These are phyloP conservation scores for Sporothrix variecibatus DNA, from an alignment of 2,329 filamentous ascomycete species.

Conservation along the genomic window DNA sequence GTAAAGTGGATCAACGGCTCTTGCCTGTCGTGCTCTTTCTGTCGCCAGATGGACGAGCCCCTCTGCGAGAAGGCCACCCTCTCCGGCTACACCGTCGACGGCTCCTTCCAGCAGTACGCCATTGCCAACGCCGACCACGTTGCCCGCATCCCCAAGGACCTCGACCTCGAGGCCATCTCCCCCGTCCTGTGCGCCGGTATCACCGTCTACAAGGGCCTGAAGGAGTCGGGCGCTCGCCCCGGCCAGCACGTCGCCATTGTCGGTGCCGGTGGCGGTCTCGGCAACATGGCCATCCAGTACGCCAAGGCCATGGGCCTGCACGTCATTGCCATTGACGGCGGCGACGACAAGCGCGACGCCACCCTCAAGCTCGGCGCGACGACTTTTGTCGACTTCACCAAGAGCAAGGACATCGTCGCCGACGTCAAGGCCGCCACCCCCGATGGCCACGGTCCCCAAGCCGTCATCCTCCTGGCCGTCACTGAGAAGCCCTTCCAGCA, in stretches of 20 bases:
- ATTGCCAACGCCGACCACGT: slow-evolving; percentile 85
- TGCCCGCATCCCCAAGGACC: slow-evolving; percentile 76
- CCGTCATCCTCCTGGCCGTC: slow-evolving; percentile 82
- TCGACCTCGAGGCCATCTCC: slow-evolving; percentile 70
- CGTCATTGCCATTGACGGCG: slow-evolving; percentile 48
- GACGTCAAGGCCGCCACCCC: slow-evolving; percentile 80
- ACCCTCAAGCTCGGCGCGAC: slow-evolving; percentile 65
- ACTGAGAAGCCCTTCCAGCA: slow-evolving; percentile 94
- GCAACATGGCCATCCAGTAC: slow-evolving; percentile 49
- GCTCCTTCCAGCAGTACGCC: slow-evolving; percentile 89
- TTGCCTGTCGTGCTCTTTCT: slow-evolving; percentile 82
- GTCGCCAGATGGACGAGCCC: slow-evolving; percentile 77
- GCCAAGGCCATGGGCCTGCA: slow-evolving; percentile 49
- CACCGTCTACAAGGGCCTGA: slow-evolving; percentile 46
- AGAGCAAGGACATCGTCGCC: slow-evolving; percentile 73
- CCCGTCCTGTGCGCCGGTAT: slow-evolving; percentile 55
- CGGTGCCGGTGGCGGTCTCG: slow-evolving; percentile 53
- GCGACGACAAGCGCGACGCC: slow-evolving; percentile 60
- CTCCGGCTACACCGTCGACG: slow-evolving; percentile 91
- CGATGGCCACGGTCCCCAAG: slow-evolving; percentile 82
- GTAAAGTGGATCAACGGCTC: slow-evolving; percentile 93
- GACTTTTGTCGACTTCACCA: slow-evolving; percentile 78
- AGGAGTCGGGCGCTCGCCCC: slow-evolving; percentile 40
- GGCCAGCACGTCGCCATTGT: slow-evolving; percentile 47
- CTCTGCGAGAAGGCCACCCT: slow-evolving; percentile 74